A percentile compares a stretch with the other conserved stretches of the same genome.
Evolutionary conservation across 1,139 yeast genomes (phyloP).

Genomic region (Saccharomyces pastorianus): DNA sequence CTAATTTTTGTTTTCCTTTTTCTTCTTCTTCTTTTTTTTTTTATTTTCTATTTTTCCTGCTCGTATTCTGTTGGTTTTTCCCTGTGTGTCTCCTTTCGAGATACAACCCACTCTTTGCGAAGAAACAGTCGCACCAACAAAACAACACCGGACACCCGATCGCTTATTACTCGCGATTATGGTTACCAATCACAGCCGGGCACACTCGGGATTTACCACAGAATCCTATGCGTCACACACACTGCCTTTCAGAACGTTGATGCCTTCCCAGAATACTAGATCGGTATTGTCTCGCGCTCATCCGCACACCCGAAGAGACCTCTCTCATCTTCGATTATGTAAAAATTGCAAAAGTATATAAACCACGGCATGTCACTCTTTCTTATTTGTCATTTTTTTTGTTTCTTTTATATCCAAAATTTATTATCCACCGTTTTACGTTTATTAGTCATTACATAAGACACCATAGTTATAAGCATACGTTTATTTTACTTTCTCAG

Average conservation of each 20-base stretch:
- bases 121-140: neutral
- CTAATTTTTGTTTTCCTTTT: neutral
- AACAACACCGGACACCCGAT: neutral
- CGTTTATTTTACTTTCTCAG: neutral
- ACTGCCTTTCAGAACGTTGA: neutral
- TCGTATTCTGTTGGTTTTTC: neutral
- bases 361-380: neutral
- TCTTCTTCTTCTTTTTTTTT: neutral
- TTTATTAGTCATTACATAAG: too few species aligned
- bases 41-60: neutral
- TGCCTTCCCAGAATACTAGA: neutral
- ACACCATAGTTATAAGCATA: neutral
- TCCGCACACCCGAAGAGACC: neutral
- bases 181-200: neutral
- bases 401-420: too few species aligned
- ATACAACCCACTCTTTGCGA: neutral
- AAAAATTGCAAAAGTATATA: neutral
- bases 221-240: neutral
- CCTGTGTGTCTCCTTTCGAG: neutral
- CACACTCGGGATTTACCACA: neutral
- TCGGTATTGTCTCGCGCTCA: neutral
- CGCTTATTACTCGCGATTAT: neutral
- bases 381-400: too few species aligned
- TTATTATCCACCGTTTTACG: too few species aligned
- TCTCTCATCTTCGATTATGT: neutral